These are phyloP conservation scores for Tulasnella sp. DNA, from an alignment of 768 basidiomycete species.

Conservation along the genomic window DNA sequence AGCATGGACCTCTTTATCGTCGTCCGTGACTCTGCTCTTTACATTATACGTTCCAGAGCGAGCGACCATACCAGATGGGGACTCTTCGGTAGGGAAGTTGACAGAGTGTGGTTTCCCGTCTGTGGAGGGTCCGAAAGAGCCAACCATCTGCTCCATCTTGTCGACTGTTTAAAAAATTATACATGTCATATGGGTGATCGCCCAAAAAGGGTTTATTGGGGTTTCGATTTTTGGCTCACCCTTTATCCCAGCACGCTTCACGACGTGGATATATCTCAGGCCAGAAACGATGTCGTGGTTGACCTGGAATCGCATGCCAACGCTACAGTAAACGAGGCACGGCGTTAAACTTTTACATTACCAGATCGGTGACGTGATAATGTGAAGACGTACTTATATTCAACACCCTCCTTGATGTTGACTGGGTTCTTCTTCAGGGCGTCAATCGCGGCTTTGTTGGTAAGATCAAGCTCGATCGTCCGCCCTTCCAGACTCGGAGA, in stretches of 20 bases:
- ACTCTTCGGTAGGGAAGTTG: conserved; percentile 59
- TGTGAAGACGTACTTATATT: conserved; percentile 58
- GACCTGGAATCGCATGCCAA: conserved; percentile 73
- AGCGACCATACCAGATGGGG: conserved; percentile 70
- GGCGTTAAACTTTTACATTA: not conserved
- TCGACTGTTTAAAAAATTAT: conserved; percentile 68
- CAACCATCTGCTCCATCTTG: conserved; percentile 88
- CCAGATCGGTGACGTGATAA: not conserved
- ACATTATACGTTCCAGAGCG: conserved; percentile 72
- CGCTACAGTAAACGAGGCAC: conserved; percentile 33
- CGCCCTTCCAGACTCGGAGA: conserved; percentile 62
- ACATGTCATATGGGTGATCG: no score
- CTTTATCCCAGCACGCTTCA: conserved; percentile 65
- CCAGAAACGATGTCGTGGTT: conserved; percentile 85
- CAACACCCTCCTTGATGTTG: conserved; percentile 70
- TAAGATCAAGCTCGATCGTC: conserved; percentile 58
- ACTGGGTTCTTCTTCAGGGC: conserved; percentile 70
- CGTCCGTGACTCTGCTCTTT: conserved; percentile 74
- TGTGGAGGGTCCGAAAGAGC: conserved; percentile 77
- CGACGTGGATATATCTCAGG: conserved; percentile 79
- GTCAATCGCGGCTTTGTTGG: conserved; percentile 36
- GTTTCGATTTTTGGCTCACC: conserved; percentile 35
- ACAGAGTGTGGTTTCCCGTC: conserved; percentile 56
- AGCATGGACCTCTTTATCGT: conserved; percentile 71
- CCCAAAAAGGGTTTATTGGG: not conserved